Evolutionary conservation across 495 filamentous ascomycete species (phyloP).

Genomic region (Talaromyces proteolyticus): DNA sequence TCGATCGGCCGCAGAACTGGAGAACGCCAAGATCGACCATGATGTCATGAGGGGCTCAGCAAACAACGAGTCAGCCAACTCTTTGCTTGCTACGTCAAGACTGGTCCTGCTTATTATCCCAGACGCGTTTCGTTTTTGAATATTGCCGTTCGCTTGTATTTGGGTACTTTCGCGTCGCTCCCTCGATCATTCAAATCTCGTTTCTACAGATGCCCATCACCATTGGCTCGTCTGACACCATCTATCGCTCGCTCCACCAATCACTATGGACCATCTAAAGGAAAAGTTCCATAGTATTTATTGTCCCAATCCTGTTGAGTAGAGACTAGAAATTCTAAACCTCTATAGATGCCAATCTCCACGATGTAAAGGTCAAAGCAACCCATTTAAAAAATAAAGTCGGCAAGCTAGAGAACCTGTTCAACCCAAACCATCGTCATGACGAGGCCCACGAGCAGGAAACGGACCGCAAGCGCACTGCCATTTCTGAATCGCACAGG

Average conservation of each 20-base stretch:
- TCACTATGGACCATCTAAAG: slow-evolving; percentile 3
- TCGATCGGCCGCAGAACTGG: background rate
- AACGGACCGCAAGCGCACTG: slow-evolving; percentile 73
- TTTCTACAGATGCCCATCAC: too few relatives aligned
- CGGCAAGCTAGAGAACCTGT: slow-evolving; percentile 63
- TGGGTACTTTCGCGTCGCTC: background rate
- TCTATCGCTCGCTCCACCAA: background rate
- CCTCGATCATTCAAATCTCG: background rate
- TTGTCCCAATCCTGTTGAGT: too few relatives aligned
- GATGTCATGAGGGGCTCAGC: slow-evolving; percentile 2
- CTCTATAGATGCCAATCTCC: background rate
- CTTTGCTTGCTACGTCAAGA: too few relatives aligned
- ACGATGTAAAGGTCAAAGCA: slow-evolving; percentile 17
- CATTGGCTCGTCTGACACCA: background rate
- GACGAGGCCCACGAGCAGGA: slow-evolving; percentile 86
- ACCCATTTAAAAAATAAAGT: slow-evolving; percentile 55
- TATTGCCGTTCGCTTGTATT: too few relatives aligned
- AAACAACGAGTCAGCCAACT: too few relatives aligned
- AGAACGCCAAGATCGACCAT: background rate
- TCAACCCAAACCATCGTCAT: slow-evolving; percentile 91
- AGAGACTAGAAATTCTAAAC: background rate
- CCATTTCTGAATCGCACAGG: slow-evolving; percentile 69
- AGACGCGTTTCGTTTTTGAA: too few relatives aligned
- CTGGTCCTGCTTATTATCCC: too few relatives aligned
- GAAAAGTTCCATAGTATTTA: slow-evolving; percentile 4